Evolutionary conservation across 495 filamentous ascomycete genomes (phyloP).

Genomic region (Elasticomyces elasticus): DNA sequence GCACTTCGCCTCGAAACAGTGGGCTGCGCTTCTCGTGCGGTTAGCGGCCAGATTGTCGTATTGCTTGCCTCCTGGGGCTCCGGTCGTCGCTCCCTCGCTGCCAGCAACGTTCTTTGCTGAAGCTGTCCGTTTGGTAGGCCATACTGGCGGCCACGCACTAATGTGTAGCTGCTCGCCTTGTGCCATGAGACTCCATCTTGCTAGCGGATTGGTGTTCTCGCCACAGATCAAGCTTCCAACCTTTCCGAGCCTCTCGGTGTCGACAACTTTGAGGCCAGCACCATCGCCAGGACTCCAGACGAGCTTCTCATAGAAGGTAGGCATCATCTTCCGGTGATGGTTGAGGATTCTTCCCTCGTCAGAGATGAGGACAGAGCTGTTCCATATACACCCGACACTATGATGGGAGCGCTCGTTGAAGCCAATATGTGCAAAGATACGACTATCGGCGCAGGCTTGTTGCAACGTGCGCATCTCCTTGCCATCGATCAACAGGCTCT

Average conservation of each 20-base stretch:
- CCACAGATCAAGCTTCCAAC: constrained; percentile 42
- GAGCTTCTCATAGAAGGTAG: constrained; percentile 39
- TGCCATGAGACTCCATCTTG: constrained; percentile 25
- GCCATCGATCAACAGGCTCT: constrained; percentile 15
- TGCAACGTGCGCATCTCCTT: constrained; percentile 15
- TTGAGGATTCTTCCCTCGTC: constrained; percentile 34
- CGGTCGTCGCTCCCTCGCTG: neutral
- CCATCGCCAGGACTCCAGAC: constrained; percentile 40
- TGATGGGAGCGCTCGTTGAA: constrained; percentile 18
- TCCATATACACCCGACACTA: constrained; percentile 30
- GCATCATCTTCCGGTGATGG: constrained; percentile 42
- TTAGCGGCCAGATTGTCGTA: constrained; percentile 39
- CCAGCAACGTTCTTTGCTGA: neutral
- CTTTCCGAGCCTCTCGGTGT: constrained; percentile 25
- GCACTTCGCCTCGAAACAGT: constrained; percentile 41
- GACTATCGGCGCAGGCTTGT: constrained; percentile 5
- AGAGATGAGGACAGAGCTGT: constrained; percentile 36
- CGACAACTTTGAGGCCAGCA: constrained; percentile 26
- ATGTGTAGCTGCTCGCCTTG: constrained; percentile 25
- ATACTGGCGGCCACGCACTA: constrained; percentile 17
- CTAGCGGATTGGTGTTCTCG: constrained; percentile 41
- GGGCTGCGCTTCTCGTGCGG: constrained; percentile 32
- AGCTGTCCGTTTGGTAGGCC: constrained; percentile 9
- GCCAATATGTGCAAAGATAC: constrained; percentile 16
- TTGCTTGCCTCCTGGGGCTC: constrained; percentile 10